Base-by-base conservation (phyloP, 441 rosid species). In the Flueggea neowawraea region DNA sequence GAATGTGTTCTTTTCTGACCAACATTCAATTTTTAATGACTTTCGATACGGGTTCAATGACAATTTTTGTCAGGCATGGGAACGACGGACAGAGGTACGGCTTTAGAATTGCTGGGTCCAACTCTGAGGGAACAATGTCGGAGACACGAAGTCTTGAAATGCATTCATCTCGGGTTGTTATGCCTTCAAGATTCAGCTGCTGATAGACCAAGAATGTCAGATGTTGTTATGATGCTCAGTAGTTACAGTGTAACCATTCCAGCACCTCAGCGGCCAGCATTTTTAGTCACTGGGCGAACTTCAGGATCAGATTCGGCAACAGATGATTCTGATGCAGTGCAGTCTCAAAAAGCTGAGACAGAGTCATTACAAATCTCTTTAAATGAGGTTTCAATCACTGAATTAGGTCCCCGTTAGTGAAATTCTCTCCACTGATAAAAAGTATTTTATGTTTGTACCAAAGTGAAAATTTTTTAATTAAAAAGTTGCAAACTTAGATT, bases 141-240 rank as follows among this genome's bases (percentile, higher is more conserved):
- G 10, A 57, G 5, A 3, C 12, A 41, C 13, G 71, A 79, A 49
- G 70, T 68, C 4, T 8, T 61, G 45, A 74, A 58, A 44, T 76
- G 86, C 71, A 72, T 79, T 2, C 76, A 76, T 11, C 36, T 78
- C 14, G 71, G 76, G 4, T 71, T 81, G 10, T 44, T 76, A 11
- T 76, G 86, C 45, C 80, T 79, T 53, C 86, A 76, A 54, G 74
- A 82, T 61, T 69, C 73, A 57, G 72, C 69, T 13, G 51, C 52
- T 22, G 69, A 65, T 10, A 62, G 82, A 56, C 82, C 82, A 12
- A 67, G 73, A 45, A 74, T 74, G 82, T 67, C 80, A 6, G 57
- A 59, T 12, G 65, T 79, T 3, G 63, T 79, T 31, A 16, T 68
- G 10, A 55, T 76, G 60, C 36, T 82, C 50, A 66, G 62, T 41